These are phyloP conservation scores for Penicillium coprophilum DNA, from an alignment of 495 filamentous ascomycete species.

Conservation along the genomic window DNA sequence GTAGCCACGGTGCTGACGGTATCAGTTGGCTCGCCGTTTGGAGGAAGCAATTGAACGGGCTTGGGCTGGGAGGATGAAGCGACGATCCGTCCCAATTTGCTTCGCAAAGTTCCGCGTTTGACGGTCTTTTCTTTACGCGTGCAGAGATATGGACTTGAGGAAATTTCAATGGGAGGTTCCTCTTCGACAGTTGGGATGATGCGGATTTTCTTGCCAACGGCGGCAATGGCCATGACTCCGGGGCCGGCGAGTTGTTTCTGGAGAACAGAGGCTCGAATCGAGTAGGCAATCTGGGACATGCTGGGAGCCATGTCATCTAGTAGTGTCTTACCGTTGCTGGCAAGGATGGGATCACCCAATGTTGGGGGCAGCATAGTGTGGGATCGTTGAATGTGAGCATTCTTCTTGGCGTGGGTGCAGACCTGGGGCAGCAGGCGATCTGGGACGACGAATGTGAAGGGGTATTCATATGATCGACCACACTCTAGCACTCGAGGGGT, in stretches of 20 bases:
- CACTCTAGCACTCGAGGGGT: conserved; percentile 65
- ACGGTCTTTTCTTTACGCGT: conserved; percentile 74
- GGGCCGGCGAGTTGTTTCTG: conserved; percentile 24
- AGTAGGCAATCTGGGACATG: conserved; percentile 77
- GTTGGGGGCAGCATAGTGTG: conserved; percentile 82
- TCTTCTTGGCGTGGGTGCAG: conserved; percentile 58
- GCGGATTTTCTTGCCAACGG: conserved; percentile 61
- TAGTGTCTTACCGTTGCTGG: conserved; percentile 48
- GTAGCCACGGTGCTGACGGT: conserved; percentile 60
- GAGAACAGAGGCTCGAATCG: conserved; percentile 59
- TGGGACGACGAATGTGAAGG: conserved; percentile 88
- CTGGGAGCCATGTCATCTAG: conserved; percentile 81
- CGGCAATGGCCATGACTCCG: conserved; percentile 45
- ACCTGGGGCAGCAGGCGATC: conserved; percentile 61
- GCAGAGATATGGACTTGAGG: conserved; percentile 59
- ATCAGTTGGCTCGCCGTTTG: conserved; percentile 36
- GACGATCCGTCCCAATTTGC: conserved; percentile 70
- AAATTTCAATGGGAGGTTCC: conserved; percentile 70
- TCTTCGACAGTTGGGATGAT: conserved; percentile 75
- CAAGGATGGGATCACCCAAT: conserved; percentile 65
- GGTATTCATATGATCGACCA: conserved; percentile 66
- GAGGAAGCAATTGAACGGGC: conserved; percentile 59
- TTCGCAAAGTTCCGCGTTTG: conserved; percentile 73
- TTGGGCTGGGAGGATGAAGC: conserved; percentile 73
- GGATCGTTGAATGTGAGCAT: conserved; percentile 60